Evolutionary conservation across 2,329 filamentous ascomycete species (phyloP), one percentile per base, ranked within the genome.

Genomic region (Didymella lethalis): DNA sequence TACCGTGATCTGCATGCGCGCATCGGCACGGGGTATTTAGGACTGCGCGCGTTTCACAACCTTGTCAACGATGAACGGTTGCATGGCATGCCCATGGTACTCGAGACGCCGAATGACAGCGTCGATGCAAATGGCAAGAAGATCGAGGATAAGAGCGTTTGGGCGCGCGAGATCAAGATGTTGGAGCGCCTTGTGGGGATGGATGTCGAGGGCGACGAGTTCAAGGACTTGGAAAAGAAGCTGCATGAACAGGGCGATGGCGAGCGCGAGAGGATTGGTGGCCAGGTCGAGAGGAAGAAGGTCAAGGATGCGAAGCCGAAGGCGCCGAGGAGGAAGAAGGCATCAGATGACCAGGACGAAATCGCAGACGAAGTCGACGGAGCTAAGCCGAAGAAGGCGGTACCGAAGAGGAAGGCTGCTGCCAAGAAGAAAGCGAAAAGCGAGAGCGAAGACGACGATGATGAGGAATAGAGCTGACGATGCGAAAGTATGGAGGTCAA

Each of bases 91-190:
- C 95, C 95, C 4, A 92, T 99, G 87, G 88, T 99, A 2, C 85
- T 99, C 7, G 95, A 99, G 81, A 99, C 95, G n/a, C 95, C 95
- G 6, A 94, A 95, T 63, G 92, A 96, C 62, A 84, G 84, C 36
- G 86, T 86, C 45, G 88, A 85, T 18, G 79, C 83, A 47, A 83
- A 88, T 64, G 90, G 89, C 43, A 83, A 82, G 69, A 83, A 83
- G 28, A 77, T 88, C 36, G 90, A 96, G 71, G 92, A 97, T 76
- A 92, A 89, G 76, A 82, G 86, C 52, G 84, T 97, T 16, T 98
- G 94, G 93, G 93, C 93, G 0, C 84, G 88, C 45, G 95, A 99
- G 80, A 98, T 99, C 78, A 97, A 97, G 81, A 81, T 98, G 64
- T 84, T 99, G 5, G 95, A 99, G 79, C 88, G 88, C 45, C 81